Evolutionary conservation across 2,329 filamentous ascomycete species (phyloP).

Genomic region (Xylaria multiplex): DNA sequence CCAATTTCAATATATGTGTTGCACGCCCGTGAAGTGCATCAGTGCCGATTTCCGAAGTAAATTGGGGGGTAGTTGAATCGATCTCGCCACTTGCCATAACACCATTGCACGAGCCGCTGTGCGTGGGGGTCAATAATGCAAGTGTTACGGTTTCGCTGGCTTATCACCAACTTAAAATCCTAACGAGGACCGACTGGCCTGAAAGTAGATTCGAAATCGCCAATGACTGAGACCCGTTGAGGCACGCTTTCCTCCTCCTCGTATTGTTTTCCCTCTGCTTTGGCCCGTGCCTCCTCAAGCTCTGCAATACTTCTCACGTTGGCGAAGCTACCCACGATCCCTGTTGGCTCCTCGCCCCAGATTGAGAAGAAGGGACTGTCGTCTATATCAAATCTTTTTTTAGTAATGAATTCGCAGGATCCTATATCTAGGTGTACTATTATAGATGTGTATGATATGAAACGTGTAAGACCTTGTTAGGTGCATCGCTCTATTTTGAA

Average conservation of each 20-base stretch:
- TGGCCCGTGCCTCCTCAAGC: not conserved
- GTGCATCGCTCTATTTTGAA: too few relatives aligned
- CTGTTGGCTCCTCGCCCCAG: constrained; percentile 8
- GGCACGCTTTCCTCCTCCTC: not conserved
- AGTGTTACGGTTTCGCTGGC: too few relatives aligned
- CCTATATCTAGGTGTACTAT: not conserved
- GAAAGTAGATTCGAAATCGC: constrained; percentile 8
- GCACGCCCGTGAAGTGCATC: not conserved
- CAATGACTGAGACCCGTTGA: constrained; percentile 1
- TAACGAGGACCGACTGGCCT: not conserved
- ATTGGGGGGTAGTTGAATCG: not conserved
- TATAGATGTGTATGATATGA: not conserved
- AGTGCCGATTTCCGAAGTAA: not conserved
- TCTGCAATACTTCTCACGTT: constrained; percentile 6
- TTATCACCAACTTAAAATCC: not conserved
- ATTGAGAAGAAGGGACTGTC: not conserved
- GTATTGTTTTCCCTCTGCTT: not conserved
- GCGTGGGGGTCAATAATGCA: not conserved
- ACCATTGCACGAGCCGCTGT: too few relatives aligned
- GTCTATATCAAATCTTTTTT: not conserved
- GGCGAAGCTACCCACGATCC: constrained; percentile 1
- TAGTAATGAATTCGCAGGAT: too few relatives aligned
- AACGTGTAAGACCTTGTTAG: too few relatives aligned
- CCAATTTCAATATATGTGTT: not conserved
- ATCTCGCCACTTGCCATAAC: not conserved